Conservation (phyloP, 2,329 filamentous ascomycete genomes). For the Neopestalotiopsis clavispora region DNA sequence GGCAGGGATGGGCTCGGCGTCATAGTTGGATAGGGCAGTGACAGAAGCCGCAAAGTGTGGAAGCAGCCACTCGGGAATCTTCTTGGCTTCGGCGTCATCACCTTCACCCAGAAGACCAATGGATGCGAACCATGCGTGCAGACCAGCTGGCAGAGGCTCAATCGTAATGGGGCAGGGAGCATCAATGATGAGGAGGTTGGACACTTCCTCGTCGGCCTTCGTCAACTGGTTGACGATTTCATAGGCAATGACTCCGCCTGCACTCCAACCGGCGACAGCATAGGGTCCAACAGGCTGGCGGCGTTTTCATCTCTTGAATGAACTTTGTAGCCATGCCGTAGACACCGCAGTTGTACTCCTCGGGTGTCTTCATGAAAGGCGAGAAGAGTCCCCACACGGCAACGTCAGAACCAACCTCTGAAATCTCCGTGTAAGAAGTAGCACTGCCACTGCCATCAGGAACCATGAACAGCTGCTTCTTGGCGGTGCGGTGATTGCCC, state of each 20-base stretch:
- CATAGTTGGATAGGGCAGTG: constrained; percentile 70
- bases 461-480: constrained; percentile 56
- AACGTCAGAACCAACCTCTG: constrained; percentile 53
- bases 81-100: constrained; percentile 52
- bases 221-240: constrained; percentile 67
- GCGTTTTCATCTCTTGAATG: constrained; percentile 71
- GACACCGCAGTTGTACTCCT: constrained; percentile 69
- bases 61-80: constrained; percentile 74
- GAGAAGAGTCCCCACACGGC: constrained; percentile 68
- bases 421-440: constrained; percentile 69
- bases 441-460: constrained; percentile 64
- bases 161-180: constrained; percentile 70
- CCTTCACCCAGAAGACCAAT: constrained; percentile 73
- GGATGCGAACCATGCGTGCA: constrained; percentile 75
- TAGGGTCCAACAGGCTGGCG: constrained; percentile 74
- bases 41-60: constrained; percentile 76
- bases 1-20: constrained; percentile 65
- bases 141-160: constrained; percentile 67
- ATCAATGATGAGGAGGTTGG: constrained; percentile 68
- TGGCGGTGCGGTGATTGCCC: constrained; percentile 54
- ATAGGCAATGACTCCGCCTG: constrained; percentile 74
- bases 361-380: constrained; percentile 72
- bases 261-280: constrained; percentile 75
- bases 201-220: constrained; percentile 60
- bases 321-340: constrained; percentile 69